These are phyloP conservation scores for Sclerotinia sclerotiorum DNA, from an alignment of 2,329 filamentous ascomycete species.

Conservation along the genomic window DNA sequence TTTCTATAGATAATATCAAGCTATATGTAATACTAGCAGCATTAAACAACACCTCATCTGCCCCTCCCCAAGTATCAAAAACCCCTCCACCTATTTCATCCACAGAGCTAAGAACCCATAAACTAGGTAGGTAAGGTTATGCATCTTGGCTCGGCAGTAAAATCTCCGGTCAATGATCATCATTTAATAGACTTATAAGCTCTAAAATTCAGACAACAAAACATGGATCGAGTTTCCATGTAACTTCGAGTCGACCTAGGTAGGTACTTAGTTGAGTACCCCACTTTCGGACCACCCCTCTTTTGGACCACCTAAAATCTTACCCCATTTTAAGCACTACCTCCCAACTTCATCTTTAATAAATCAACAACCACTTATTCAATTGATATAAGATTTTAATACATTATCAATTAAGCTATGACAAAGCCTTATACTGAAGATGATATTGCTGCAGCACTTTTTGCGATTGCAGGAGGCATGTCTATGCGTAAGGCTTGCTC, in stretches of 20 bases:
- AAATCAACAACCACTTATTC: no score
- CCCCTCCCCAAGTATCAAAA: background rate
- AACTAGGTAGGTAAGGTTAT: background rate
- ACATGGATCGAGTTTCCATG: background rate
- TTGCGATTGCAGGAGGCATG: no score
- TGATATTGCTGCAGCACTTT: no score
- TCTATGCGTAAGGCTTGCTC: no score
- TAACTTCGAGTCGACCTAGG: background rate
- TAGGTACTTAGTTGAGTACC: no score
- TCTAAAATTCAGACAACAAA: background rate
- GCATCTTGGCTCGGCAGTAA: background rate
- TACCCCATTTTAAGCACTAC: no score
- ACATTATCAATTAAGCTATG: no score
- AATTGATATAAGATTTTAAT: no score
- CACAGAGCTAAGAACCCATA: background rate
- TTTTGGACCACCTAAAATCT: no score
- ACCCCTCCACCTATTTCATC: background rate
- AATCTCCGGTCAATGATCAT: background rate
- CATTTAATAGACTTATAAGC: background rate
- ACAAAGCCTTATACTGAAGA: no score
- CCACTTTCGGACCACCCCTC: no score
- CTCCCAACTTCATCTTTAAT: no score
- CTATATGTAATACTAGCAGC: background rate
- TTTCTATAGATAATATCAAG: background rate
- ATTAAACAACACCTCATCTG: background rate